Conservation (phyloP, 2,329 filamentous ascomycete species). For the Venturia effusa region DNA sequence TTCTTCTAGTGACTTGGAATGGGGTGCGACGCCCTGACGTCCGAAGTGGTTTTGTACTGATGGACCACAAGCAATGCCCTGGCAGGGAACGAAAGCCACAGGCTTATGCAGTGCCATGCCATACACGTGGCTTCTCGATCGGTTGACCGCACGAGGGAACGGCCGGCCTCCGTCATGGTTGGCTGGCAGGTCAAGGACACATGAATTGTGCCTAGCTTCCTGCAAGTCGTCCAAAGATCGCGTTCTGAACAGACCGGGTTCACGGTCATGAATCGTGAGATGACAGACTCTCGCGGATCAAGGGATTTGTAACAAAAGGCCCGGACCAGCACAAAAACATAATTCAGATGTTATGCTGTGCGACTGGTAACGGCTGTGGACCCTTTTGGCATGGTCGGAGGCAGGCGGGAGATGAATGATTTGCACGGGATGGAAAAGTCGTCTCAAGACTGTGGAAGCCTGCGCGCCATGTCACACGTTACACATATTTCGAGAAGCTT, state of each 20-base stretch:
- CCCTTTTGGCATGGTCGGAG: background rate
- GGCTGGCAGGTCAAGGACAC: background rate
- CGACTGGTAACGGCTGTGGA: background rate
- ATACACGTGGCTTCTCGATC: slow-evolving; percentile 2
- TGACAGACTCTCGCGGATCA: background rate
- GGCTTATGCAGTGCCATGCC: background rate
- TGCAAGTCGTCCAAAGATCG: background rate
- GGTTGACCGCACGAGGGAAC: background rate
- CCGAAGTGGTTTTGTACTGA: background rate
- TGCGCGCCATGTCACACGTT: background rate
- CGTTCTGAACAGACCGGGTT: background rate
- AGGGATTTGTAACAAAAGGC: background rate
- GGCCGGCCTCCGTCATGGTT: background rate
- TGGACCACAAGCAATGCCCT: background rate
- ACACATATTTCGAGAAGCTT: background rate
- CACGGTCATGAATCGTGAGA: background rate
- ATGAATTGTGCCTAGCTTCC: background rate
- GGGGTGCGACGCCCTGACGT: background rate
- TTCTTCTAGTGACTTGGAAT: background rate
- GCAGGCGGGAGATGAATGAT: background rate
- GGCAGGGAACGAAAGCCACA: background rate
- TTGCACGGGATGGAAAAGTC: background rate
- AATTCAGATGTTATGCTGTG: background rate
- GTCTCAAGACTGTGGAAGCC: background rate
- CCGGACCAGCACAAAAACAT: background rate